Percentiles rank a stretch among this genome's conserved stretches.
Conservation (phyloP, 2,329 filamentous ascomycete genomes). For the Nectriaceae sp. region DNA sequence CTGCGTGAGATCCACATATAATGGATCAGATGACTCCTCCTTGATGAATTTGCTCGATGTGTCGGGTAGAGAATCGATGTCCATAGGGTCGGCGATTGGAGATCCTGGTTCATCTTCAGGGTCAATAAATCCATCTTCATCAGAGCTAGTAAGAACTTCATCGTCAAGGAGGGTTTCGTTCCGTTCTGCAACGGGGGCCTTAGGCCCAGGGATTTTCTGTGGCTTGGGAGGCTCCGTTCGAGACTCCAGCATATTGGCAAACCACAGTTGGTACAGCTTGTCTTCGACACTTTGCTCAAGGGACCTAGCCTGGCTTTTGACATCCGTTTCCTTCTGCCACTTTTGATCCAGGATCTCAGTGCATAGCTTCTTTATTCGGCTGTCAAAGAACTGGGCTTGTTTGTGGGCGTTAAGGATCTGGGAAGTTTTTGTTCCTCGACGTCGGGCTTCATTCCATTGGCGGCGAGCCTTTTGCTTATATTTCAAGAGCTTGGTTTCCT, state of each 20-base stretch:
- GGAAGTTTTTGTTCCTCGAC: slow-evolving; percentile 33
- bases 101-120: slow-evolving; percentile 20
- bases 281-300: slow-evolving; percentile 68
- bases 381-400: slow-evolving; percentile 44
- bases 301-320: slow-evolving; percentile 56
- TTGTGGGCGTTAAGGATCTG: slow-evolving; percentile 47
- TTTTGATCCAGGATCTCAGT: slow-evolving; percentile 51
- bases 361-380: slow-evolving; percentile 58
- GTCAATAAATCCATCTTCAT: slow-evolving; percentile 55
- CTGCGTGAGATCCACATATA: slow-evolving; percentile 35
- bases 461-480: slow-evolving; percentile 57
- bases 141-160: slow-evolving; percentile 53
- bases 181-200: neutral
- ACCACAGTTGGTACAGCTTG: slow-evolving; percentile 55
- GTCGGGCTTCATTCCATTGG: slow-evolving; percentile 62
- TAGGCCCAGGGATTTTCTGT: slow-evolving; percentile 18
- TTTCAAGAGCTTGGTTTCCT: slow-evolving; percentile 55
- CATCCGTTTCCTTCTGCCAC: slow-evolving; percentile 54
- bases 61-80: slow-evolving; percentile 1
- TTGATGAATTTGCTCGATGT: slow-evolving; percentile 15
- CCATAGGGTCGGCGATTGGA: slow-evolving; percentile 5
- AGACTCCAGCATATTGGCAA: slow-evolving; percentile 47
- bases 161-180: slow-evolving; percentile 35
- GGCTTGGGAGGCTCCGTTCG: slow-evolving; percentile 42
- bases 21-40: slow-evolving; percentile 19